phyloP scores from a whole-genome alignment of 2,329 filamentous ascomycete species.

The Fusarium pininemorale region DNA sequence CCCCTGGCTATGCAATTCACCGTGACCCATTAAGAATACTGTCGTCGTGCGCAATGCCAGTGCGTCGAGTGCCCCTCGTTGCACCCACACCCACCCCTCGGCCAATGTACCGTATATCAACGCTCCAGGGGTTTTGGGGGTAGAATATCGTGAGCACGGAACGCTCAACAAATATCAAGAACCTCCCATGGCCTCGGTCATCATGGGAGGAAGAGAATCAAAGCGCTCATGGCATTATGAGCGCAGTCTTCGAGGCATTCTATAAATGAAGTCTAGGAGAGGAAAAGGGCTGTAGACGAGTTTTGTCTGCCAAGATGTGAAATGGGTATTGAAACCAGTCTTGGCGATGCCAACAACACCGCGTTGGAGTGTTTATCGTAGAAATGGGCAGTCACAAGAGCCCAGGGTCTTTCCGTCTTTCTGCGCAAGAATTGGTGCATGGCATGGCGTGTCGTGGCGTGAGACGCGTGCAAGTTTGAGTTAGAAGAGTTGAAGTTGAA shows the following conservation, averaged over 20 bases:
- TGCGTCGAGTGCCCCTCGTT: conserved; percentile 18
- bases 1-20: conserved; percentile 36
- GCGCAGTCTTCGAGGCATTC: background rate
- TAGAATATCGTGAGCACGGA: background rate
- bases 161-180: conserved; percentile 5
- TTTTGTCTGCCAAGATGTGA: background rate
- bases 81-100: conserved; percentile 28
- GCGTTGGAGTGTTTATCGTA: conserved; percentile 2
- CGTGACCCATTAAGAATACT: conserved; percentile 32
- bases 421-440: conserved; percentile 16
- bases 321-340: background rate
- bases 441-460: conserved; percentile 16
- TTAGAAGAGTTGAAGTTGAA: conserved; percentile 1
- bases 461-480: conserved; percentile 21
- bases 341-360: conserved; percentile 20
- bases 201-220: background rate
- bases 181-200: conserved; percentile 9
- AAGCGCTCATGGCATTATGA: background rate
- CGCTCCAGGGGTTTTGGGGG: conserved; percentile 28
- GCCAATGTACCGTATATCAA: conserved; percentile 39
- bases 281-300: background rate
- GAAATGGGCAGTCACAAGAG: conserved; percentile 11
- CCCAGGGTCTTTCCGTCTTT: conserved; percentile 28
- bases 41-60: conserved; percentile 22
- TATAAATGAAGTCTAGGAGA: background rate